Percentiles rank a stretch among this genome's conserved stretches.
These are phyloP conservation scores for Paramecium octaurelia DNA, from an alignment of 73 alveolate genomes.

Conservation along the genomic window DNA sequence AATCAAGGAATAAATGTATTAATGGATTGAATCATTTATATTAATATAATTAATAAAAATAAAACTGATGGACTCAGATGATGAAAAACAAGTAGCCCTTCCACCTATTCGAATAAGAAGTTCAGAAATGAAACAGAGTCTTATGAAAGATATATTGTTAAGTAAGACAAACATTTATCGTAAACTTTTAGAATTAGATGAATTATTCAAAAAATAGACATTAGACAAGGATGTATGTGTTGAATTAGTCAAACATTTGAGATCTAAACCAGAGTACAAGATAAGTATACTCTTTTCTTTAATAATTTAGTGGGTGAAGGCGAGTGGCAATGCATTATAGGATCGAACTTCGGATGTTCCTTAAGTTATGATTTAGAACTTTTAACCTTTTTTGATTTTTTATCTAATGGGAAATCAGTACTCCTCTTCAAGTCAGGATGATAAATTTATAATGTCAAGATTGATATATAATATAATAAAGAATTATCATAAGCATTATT, in stretches of 20 bases:
- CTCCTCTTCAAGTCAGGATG: conserved; percentile 63
- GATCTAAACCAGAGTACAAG: conserved; percentile 47
- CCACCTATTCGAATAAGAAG: conserved; percentile 31
- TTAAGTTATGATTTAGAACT: conserved; percentile 54
- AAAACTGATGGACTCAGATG: conserved; percentile 58
- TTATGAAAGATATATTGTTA: conserved; percentile 27
- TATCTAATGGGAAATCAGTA: conserved; percentile 56
- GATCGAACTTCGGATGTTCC: conserved; percentile 62
- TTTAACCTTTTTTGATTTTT: conserved; percentile 56
- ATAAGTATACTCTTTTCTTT: not conserved
- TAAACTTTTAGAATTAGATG: conserved; percentile 1
- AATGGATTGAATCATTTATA: not conserved
- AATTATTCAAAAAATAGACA: conserved; percentile 21
- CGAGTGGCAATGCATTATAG: conserved; percentile 62
- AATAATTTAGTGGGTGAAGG: conserved; percentile 53
- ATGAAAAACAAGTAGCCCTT: conserved; percentile 28
- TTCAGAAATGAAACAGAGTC: conserved; percentile 9
- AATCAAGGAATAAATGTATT: not conserved
- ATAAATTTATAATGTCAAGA: not conserved
- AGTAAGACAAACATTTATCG: not conserved
- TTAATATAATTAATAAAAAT: not conserved
- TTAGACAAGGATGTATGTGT: conserved; percentile 60
- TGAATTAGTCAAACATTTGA: conserved; percentile 45
- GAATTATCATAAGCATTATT: not conserved
- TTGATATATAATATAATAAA: not conserved